phyloP scores from a whole-genome alignment of 257 asterid genomes.

The Agastache rugosa region DNA sequence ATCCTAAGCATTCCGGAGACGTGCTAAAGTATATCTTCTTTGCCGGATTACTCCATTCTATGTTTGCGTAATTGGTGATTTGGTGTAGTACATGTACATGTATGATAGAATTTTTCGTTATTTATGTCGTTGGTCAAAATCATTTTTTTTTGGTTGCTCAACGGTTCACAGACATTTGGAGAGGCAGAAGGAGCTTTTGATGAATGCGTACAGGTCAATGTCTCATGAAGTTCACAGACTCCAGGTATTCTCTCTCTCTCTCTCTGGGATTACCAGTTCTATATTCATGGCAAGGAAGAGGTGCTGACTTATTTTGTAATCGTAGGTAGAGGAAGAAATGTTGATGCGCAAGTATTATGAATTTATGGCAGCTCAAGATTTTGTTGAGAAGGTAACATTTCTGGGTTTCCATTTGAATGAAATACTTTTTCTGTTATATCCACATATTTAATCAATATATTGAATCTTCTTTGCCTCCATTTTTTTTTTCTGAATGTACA shows the following conservation, averaged over 20 bases:
- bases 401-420: neutral
- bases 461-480: neutral
- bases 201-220: conserved; percentile 68
- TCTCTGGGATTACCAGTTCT: neutral
- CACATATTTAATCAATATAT: too few relatives aligned
- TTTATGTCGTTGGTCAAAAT: neutral
- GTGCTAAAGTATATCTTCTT: conserved; percentile 19
- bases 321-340: conserved; percentile 94
- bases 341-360: conserved; percentile 89
- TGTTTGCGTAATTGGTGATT: neutral
- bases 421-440: neutral
- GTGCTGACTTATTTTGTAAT: conserved; percentile 28
- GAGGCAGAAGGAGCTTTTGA: conserved; percentile 72
- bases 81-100: neutral
- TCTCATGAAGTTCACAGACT: conserved; percentile 79
- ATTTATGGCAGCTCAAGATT: conserved; percentile 75
- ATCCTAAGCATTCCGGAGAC: conserved; percentile 27
- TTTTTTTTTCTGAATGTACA: neutral
- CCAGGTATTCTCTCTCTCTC: conserved; percentile 51
- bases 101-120: too few relatives aligned
- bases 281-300: neutral
- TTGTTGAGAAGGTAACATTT: conserved; percentile 50
- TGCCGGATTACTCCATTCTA: neutral
- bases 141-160: too few relatives aligned
- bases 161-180: conserved; percentile 73